Percentiles rank a stretch among this genome's conserved stretches.
These are phyloP conservation scores for Mrakia frigida DNA, from an alignment of 768 basidiomycete species.

Conservation along the genomic window DNA sequence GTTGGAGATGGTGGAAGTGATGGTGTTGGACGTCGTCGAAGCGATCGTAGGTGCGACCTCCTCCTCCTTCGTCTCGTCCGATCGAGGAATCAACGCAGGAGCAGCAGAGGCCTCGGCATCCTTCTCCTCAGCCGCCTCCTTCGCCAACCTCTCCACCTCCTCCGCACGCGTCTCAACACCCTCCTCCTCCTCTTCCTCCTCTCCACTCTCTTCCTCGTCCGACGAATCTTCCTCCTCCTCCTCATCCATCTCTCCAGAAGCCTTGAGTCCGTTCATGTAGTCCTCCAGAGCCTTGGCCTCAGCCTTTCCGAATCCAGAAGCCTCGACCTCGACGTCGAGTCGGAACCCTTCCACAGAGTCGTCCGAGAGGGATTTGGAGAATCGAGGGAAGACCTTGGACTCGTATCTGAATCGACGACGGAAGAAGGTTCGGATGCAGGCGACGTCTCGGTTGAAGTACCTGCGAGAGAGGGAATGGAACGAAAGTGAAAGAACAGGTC, in stretches of 20 bases:
- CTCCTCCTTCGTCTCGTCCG: background rate
- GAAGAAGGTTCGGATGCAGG: slow-evolving; percentile 93
- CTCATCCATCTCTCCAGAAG: slow-evolving; percentile 25
- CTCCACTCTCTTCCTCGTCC: slow-evolving; percentile 46
- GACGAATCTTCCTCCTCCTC: slow-evolving; percentile 45
- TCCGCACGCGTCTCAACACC: slow-evolving; percentile 33
- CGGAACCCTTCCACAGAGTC: slow-evolving; percentile 50
- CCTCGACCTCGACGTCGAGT: slow-evolving; percentile 76
- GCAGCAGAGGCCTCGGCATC: slow-evolving; percentile 23
- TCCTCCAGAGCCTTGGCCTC: slow-evolving; percentile 73
- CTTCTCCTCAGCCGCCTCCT: slow-evolving; percentile 33
- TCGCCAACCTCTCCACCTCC: slow-evolving; percentile 34
- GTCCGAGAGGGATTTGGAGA: slow-evolving; percentile 60
- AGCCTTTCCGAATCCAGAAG: slow-evolving; percentile 83
- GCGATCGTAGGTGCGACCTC: slow-evolving; percentile 20
- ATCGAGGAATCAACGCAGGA: background rate
- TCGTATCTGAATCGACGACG: slow-evolving; percentile 86
- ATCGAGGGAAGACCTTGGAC: slow-evolving; percentile 78
- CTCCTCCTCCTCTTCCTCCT: slow-evolving; percentile 45
- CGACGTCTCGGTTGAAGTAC: slow-evolving; percentile 99
- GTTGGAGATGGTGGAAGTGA: slow-evolving; percentile 39
- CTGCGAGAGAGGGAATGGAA: slow-evolving; percentile 46
- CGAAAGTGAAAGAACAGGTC: background rate
- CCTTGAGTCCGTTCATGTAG: slow-evolving; percentile 28
- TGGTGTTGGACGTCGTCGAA: slow-evolving; percentile 31